phyloP scores from a whole-genome alignment of 1,139 yeast genomes.

The Suhomyces guaymorum region DNA sequence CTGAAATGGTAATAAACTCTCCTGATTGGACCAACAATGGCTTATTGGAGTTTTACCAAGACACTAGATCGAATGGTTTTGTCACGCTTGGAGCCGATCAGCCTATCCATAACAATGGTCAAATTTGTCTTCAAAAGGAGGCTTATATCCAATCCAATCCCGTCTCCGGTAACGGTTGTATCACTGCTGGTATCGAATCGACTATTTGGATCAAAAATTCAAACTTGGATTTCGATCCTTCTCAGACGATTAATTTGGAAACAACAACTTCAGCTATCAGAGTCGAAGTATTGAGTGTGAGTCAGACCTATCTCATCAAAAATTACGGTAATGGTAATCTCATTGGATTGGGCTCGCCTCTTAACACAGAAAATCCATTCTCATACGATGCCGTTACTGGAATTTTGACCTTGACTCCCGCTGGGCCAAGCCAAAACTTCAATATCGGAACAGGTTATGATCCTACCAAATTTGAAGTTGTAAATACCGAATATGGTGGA shows the following conservation, averaged over 20 bases:
- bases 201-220: constrained; percentile 12
- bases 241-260: constrained; percentile 19
- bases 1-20: constrained; percentile 15
- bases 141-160: constrained; percentile 15
- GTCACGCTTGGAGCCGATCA: constrained; percentile 12
- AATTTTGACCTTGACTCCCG: constrained; percentile 20
- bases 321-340: constrained; percentile 35
- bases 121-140: constrained; percentile 18
- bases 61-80: constrained; percentile 12
- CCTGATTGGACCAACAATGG: constrained; percentile 18
- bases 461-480: constrained; percentile 9
- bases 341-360: constrained; percentile 24
- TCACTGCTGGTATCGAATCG: constrained; percentile 13
- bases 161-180: constrained; percentile 20
- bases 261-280: constrained; percentile 14
- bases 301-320: constrained; percentile 25
- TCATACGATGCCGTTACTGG: constrained; percentile 22
- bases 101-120: constrained; percentile 16
- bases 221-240: constrained; percentile 10
- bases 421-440: constrained; percentile 17
- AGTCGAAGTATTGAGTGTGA: constrained; percentile 18
- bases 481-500: constrained; percentile 18
- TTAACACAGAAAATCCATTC: constrained; percentile 10
- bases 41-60: constrained; percentile 14
- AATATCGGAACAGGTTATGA: constrained; percentile 27